A percentile compares a stretch with the other conserved stretches of the same genome.
These are phyloP conservation scores for Syzygium aqueum DNA, from an alignment of 345 rosid species.

Conservation along the genomic window DNA sequence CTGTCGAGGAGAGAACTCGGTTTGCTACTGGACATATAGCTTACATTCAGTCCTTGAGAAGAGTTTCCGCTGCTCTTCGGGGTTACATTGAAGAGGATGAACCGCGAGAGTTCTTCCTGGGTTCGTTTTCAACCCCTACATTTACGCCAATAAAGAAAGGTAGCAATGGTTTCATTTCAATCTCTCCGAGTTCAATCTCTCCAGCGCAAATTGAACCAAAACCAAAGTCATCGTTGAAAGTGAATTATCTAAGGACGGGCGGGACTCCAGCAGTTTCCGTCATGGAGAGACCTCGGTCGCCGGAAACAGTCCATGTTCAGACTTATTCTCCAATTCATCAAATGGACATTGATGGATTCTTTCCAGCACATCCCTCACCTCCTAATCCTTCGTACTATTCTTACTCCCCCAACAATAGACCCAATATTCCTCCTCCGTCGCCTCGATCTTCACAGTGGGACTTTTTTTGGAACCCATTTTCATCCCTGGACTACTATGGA, in stretches of 20 bases:
- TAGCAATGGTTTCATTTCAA: slow-evolving; percentile 52
- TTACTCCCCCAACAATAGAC: slow-evolving; percentile 36
- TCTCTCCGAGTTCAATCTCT: slow-evolving; percentile 48
- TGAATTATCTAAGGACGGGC: slow-evolving; percentile 57
- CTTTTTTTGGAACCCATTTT: slow-evolving; percentile 94
- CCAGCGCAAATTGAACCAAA: slow-evolving; percentile 29
- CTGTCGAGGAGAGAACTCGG: slow-evolving; percentile 71
- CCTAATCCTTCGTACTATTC: slow-evolving; percentile 31
- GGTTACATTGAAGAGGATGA: slow-evolving; percentile 71
- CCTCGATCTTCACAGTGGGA: slow-evolving; percentile 96
- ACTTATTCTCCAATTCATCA: slow-evolving; percentile 51
- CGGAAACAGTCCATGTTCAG: slow-evolving; percentile 57
- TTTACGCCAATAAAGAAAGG: slow-evolving; percentile 58
- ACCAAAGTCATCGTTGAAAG: slow-evolving; percentile 43
- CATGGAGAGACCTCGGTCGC: slow-evolving; percentile 70
- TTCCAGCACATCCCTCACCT: slow-evolving; percentile 48
- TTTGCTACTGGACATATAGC: slow-evolving; percentile 75
- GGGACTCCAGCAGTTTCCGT: slow-evolving; percentile 61
- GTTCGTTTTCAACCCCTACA: slow-evolving; percentile 46
- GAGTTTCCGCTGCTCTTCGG: slow-evolving; percentile 81
- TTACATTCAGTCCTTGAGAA: slow-evolving; percentile 69
- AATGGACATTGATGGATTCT: slow-evolving; percentile 47
- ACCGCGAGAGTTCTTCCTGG: slow-evolving; percentile 53
- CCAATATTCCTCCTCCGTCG: slow-evolving; percentile 68
- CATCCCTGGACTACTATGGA: slow-evolving; percentile 76